Evolutionary conservation across 2,329 filamentous ascomycete genomes (phyloP).

Genomic region (Keithomyces neogunnii): DNA sequence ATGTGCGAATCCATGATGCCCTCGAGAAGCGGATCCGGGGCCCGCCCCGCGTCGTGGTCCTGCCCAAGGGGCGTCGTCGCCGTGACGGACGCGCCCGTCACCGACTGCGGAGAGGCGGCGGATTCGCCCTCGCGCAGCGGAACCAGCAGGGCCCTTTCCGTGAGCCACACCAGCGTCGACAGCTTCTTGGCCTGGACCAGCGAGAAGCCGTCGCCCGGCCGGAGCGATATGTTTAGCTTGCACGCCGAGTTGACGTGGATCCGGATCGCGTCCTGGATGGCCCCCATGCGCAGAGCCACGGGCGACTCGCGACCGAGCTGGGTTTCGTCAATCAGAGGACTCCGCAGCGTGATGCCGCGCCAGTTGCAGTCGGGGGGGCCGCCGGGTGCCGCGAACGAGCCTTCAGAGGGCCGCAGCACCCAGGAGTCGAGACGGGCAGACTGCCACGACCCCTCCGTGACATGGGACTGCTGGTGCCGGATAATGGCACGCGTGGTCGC

Average conservation of each 20-base stretch:
- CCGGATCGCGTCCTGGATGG: neutral
- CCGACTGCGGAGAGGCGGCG: neutral
- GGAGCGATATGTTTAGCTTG: neutral
- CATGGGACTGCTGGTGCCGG: neutral
- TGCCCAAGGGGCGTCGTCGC: neutral
- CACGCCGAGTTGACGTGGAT: neutral
- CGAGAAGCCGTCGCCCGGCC: neutral
- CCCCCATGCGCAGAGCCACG: neutral
- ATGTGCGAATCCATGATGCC: neutral
- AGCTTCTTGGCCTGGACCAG: conserved; percentile 2
- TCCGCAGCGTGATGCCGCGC: neutral
- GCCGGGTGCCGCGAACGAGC: neutral
- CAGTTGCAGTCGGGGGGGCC: neutral
- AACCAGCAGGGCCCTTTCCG: neutral
- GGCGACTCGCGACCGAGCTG: neutral
- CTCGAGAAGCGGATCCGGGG: neutral
- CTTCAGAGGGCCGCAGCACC: neutral
- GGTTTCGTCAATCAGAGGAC: neutral
- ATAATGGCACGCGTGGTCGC: neutral
- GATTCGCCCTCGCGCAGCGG: neutral
- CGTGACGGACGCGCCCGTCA: neutral
- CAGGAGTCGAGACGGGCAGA: conserved; percentile 1
- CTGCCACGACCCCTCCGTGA: neutral
- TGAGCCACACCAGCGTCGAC: neutral
- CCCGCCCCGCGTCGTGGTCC: neutral